A percentile compares a stretch with the other conserved stretches of the same genome.
phyloP scores from a whole-genome alignment of 139 green algal species.

The Coelastrella sp. region DNA sequence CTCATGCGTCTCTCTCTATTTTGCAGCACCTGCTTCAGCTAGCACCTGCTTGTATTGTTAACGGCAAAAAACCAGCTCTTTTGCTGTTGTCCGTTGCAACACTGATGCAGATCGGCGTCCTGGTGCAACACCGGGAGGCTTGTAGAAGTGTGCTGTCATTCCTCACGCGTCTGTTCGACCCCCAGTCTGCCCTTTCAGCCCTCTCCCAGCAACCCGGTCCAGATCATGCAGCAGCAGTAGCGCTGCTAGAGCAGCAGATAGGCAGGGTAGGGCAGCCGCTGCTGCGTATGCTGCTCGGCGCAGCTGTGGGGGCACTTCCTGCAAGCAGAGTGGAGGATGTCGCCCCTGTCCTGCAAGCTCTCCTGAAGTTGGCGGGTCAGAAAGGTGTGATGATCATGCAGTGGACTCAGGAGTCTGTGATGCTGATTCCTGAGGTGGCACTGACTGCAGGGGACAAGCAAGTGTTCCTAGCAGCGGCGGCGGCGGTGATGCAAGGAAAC shows the following conservation, averaged over 20 bases:
- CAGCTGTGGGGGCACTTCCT: slow-evolving; percentile 67
- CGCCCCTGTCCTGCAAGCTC: neutral
- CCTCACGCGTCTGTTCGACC: slow-evolving; percentile 64
- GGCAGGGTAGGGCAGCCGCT: slow-evolving; percentile 51
- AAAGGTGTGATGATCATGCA: slow-evolving; percentile 22
- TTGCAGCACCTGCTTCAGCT: neutral
- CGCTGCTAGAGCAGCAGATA: slow-evolving; percentile 52
- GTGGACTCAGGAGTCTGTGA: slow-evolving; percentile 65
- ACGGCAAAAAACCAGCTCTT: no score
- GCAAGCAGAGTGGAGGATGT: slow-evolving; percentile 1
- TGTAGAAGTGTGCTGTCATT: slow-evolving; percentile 77
- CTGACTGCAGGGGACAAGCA: slow-evolving; percentile 62
- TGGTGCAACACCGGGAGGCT: slow-evolving; percentile 80
- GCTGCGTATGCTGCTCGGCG: slow-evolving; percentile 63
- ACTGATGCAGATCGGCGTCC: slow-evolving; percentile 32
- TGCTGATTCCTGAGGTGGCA: slow-evolving; percentile 60
- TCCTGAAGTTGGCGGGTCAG: slow-evolving; percentile 35
- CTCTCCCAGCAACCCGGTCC: neutral
- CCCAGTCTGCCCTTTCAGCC: slow-evolving; percentile 30
- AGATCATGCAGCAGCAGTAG: slow-evolving; percentile 10
- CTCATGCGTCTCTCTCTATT: no score
- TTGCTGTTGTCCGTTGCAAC: no score
- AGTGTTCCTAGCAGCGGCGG: slow-evolving; percentile 48
- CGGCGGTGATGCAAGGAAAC: slow-evolving; percentile 22
- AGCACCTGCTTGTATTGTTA: neutral